These are phyloP conservation scores for Dillenia turbinata DNA, from an alignment of 164 flowering plant genomes.

Conservation along the genomic window DNA sequence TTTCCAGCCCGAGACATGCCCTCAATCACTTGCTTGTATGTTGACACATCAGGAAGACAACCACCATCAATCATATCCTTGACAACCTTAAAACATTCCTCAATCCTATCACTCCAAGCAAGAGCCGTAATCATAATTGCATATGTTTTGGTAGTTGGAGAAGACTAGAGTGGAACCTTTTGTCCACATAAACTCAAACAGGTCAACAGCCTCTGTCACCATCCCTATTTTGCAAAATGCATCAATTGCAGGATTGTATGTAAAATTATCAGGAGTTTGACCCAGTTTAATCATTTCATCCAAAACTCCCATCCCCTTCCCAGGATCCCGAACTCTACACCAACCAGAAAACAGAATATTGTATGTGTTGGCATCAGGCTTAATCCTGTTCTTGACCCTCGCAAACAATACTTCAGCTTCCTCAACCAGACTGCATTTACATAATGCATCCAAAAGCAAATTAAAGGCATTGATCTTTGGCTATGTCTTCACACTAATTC, in stretches of 20 bases:
- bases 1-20: conserved; percentile 84
- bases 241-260: conserved; percentile 79
- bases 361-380: conserved; percentile 65
- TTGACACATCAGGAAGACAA: conserved; percentile 90
- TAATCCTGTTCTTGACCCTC: conserved; percentile 51
- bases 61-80: conserved; percentile 75
- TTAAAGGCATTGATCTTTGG: conserved; percentile 87
- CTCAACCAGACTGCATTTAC: conserved; percentile 81
- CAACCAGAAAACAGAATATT: conserved; percentile 88
- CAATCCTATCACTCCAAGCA: conserved; percentile 52
- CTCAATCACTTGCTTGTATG: conserved; percentile 80
- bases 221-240: conserved; percentile 74
- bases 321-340: conserved; percentile 81
- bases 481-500: conserved; percentile 71
- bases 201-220: conserved; percentile 64
- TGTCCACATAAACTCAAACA: conserved; percentile 78
- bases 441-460: conserved; percentile 74
- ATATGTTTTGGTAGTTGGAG: conserved; percentile 90
- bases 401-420: conserved; percentile 66
- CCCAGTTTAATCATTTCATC: conserved; percentile 83
- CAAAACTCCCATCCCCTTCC: conserved; percentile 58
- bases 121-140: conserved; percentile 76
- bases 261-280: conserved; percentile 71
- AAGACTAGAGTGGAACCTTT: conserved; percentile 70
- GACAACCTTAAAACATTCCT: conserved; percentile 58